Percentiles rank a stretch among this genome's conserved stretches.
These are phyloP conservation scores for Cenchrus purpureus DNA, from an alignment of 176 grass and related monocot species.

Conservation along the genomic window DNA sequence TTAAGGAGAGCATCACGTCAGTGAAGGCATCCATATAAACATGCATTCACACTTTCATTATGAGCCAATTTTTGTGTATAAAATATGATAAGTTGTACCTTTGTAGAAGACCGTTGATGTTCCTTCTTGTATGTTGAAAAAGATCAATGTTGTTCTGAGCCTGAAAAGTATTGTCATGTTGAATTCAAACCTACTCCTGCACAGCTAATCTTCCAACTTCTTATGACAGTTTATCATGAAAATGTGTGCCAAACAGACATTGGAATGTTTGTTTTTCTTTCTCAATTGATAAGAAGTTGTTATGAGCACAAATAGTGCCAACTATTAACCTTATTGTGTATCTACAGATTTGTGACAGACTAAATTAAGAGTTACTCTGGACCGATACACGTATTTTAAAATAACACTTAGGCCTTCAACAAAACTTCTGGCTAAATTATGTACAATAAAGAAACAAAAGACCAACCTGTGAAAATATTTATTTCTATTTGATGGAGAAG, in stretches of 20 bases:
- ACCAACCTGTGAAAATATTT: slow-evolving; percentile 82
- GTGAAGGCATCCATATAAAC: slow-evolving; percentile 19
- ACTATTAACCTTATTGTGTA: neutral
- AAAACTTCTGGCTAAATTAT: neutral
- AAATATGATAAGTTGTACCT: slow-evolving; percentile 46
- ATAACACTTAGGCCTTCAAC: neutral
- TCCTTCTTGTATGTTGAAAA: slow-evolving; percentile 63
- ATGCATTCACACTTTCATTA: neutral
- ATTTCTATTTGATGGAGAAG: slow-evolving; percentile 74
- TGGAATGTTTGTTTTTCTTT: neutral
- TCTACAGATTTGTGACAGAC: neutral
- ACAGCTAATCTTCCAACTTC: slow-evolving; percentile 1
- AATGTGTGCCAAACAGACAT: neutral
- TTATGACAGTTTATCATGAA: neutral
- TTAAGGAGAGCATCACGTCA: slow-evolving; percentile 31
- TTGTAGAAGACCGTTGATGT: slow-evolving; percentile 74
- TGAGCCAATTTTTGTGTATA: slow-evolving; percentile 10
- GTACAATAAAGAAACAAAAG: slow-evolving; percentile 38
- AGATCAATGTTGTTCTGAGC: slow-evolving; percentile 71
- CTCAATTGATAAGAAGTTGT: neutral
- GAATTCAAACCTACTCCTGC: slow-evolving; percentile 34
- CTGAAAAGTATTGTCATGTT: slow-evolving; percentile 49
- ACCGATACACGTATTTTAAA: neutral
- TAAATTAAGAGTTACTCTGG: neutral
- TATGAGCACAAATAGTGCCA: neutral